Evolutionary conservation across 2,329 filamentous ascomycete genomes (phyloP), one percentile per base, ranked within the genome.

Genomic region (Phaeoacremonium minimum): DNA sequence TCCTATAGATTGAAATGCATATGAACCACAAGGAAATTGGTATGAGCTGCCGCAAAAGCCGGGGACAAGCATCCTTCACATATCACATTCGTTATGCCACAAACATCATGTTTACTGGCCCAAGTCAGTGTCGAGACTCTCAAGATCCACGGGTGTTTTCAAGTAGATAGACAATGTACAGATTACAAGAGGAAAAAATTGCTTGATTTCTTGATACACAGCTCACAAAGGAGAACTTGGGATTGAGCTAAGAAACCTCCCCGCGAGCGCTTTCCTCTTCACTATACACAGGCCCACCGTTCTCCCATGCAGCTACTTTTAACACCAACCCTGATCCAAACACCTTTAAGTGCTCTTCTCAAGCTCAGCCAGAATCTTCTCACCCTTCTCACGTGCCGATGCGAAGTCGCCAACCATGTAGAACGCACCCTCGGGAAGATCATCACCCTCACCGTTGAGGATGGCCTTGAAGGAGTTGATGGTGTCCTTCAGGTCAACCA

Each of bases 391-490:
- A 65, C 86, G 86, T 53, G 90, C 93, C 48, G 87, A 89, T 56
- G 87, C 87, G 56, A 97, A 83, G 77, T 95, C 86, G 66, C 93
- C 93, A 67, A 97, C 90, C 90, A 95, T 95, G 85, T 95, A 96
- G 83, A 95, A 75, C 65, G 73, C 83, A 83, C 83, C 83, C 74
- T 97, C 93, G 52, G 93, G 93, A 50, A 98, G 79, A 72, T 87
- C 83, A 66, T 98, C 93, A 77, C 86, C 87, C 75, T 97, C 91
- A 66, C 93, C 93, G 64, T 74, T 79, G 61, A 96, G 83, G 68
- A 96, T 97, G 57, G 87, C 80, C 87, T 97, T 95, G 87, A 98
- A 98, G 43, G 86, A 94, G 61, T 75, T 66, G 63, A 98, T 96
- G 66, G 93, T 98, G 70, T 95, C 89, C 87, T 98, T 97, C 55